Base-by-base conservation (phyloP, 1,139 yeast species). In the Candida sojae region DNA sequence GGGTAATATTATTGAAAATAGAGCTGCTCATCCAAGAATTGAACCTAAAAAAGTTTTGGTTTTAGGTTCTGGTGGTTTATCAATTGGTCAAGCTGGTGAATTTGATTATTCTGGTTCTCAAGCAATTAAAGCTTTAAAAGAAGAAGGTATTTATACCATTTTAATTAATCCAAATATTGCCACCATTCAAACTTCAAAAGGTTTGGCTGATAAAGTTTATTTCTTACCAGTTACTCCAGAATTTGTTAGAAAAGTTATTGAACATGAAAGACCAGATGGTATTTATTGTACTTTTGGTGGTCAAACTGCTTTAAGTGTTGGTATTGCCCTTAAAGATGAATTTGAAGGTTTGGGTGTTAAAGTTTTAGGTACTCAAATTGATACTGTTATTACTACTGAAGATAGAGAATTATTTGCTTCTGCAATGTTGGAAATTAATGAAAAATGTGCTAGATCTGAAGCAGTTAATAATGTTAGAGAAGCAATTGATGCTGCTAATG, bases 71-170 rank as follows among this genome's bases (percentile, higher is more conserved):
- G 99, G 99, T 63, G 99, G 99, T 42, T 79, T 93, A 53, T 88
- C 97, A 47, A 93, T 93, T 65, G 99, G 99, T 49, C 99, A 93
- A 72, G 99, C 99, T 42, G 99, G 99, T 61, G 99, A 93, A 71
- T 93, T 93, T 60, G 99, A 93, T 69, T 93, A 93, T 72, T 89
- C 97, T 37, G 98, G 98, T 51, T 91, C 97, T 21, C 98, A 92
- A 72, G 98, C 98, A 45, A 92, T 92, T 66, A 92, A 92, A 70
- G 99, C 99, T 8, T 76, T 93, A 61, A 88, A 83, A 66, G 98
- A 93, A 71, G 96, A 96, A 48, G 81, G 88, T 63, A 92, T 89
- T 64, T 68, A 82, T 63, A 84, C 96, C 23, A 87, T 93, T 57
- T 80, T 93, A 62, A 90, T 93, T 64, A 93, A 93, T 69, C 99